phyloP scores from a whole-genome alignment of 2,329 filamentous ascomycete genomes.

The Cladosporium cucumerinum region DNA sequence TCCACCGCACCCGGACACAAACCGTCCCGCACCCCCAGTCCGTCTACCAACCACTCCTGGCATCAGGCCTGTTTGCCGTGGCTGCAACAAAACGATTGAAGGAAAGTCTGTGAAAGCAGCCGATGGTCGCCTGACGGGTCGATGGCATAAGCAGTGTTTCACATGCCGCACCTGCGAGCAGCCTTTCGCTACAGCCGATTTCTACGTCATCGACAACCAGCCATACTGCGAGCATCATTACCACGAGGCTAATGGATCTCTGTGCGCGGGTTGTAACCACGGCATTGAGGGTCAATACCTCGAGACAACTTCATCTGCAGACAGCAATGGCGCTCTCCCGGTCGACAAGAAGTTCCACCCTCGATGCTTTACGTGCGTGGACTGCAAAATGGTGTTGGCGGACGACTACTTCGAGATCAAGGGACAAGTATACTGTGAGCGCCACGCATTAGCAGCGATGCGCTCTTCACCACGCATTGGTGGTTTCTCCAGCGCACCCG shows the following conservation, averaged over 20 bases:
- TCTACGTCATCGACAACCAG: slow-evolving; percentile 83
- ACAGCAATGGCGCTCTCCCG: background rate
- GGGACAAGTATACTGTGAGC: slow-evolving; percentile 78
- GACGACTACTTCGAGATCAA: slow-evolving; percentile 91
- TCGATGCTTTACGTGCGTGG: slow-evolving; percentile 77
- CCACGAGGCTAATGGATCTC: slow-evolving; percentile 81
- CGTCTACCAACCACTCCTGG: slow-evolving; percentile 13
- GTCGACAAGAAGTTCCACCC: slow-evolving; percentile 75
- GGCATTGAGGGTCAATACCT: slow-evolving; percentile 95
- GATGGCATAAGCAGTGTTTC: slow-evolving; percentile 94
- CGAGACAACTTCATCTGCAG: slow-evolving; percentile 56
- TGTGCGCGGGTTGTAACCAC: slow-evolving; percentile 73
- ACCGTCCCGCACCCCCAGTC: slow-evolving; percentile 6
- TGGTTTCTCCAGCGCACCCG: slow-evolving; percentile 8
- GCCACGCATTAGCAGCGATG: slow-evolving; percentile 63
- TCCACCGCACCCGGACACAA: background rate
- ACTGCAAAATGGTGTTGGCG: slow-evolving; percentile 69
- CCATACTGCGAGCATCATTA: slow-evolving; percentile 93
- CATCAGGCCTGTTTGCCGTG: slow-evolving; percentile 72
- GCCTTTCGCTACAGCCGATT: slow-evolving; percentile 81
- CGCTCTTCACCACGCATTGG: slow-evolving; percentile 25
- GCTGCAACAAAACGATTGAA: slow-evolving; percentile 72
- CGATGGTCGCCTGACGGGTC: slow-evolving; percentile 84
- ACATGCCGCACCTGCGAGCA: slow-evolving; percentile 79
- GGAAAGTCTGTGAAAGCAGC: slow-evolving; percentile 93